Conservation (phyloP, 495 filamentous ascomycete genomes). For the Niebla homalea region DNA sequence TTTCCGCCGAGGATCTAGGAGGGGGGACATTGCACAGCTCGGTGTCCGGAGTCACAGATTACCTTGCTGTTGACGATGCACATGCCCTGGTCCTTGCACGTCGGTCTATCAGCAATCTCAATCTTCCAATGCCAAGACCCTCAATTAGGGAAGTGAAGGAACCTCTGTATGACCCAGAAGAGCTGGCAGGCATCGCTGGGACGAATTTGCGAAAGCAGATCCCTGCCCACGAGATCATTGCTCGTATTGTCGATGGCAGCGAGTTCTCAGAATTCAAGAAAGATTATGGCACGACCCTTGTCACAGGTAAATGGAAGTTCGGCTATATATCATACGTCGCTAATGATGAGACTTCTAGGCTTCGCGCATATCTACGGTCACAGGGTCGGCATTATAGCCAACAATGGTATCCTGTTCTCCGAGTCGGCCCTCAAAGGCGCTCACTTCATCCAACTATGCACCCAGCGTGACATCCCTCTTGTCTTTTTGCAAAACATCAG, state of each 20-base stretch:
- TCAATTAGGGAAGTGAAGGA: slow-evolving; percentile 33
- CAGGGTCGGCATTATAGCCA: slow-evolving; percentile 85
- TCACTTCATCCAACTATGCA: slow-evolving; percentile 97
- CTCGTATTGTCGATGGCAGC: slow-evolving; percentile 83
- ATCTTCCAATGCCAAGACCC: slow-evolving; percentile 47
- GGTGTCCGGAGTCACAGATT: slow-evolving; percentile 90
- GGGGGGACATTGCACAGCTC: slow-evolving; percentile 86
- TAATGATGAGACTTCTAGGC: slow-evolving; percentile 28
- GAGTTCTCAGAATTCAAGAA: slow-evolving; percentile 91
- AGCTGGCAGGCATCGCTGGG: slow-evolving; percentile 77
- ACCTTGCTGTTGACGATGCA: slow-evolving; percentile 85
- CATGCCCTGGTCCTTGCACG: slow-evolving; percentile 84
- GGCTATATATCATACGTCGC: not conserved
- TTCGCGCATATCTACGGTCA: slow-evolving; percentile 87
- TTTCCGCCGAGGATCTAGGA: slow-evolving; percentile 84
- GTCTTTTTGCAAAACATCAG: slow-evolving; percentile 94
- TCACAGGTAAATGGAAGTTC: slow-evolving; percentile 39
- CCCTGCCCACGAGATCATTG: slow-evolving; percentile 80
- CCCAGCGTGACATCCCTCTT: slow-evolving; percentile 75
- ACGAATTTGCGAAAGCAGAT: slow-evolving; percentile 78
- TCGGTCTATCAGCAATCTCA: slow-evolving; percentile 73
- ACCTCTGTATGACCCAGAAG: slow-evolving; percentile 68
- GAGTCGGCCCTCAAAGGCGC: slow-evolving; percentile 83
- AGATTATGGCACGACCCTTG: slow-evolving; percentile 77
- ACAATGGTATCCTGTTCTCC: slow-evolving; percentile 96